Base-by-base conservation (phyloP, 2,329 filamentous ascomycete genomes). In the Arachnopeziza araneosa region DNA sequence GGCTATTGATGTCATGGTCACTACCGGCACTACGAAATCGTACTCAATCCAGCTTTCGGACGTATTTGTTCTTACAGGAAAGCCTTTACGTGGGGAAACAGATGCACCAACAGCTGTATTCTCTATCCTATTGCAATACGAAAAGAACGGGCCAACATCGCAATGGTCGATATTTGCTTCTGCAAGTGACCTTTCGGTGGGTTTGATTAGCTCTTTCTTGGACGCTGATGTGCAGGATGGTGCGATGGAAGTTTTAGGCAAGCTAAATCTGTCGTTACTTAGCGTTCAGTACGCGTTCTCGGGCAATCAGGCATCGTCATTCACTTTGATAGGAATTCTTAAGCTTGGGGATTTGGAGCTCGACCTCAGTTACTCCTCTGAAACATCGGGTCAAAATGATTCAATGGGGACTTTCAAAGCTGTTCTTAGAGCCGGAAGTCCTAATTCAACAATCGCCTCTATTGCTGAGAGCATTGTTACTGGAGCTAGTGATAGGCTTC, bases 281-380 rank as follows among this genome's bases (percentile, higher is more conserved):
- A 24, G 51, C 7, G 26, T 59, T 1, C 8, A 51, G 1, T 59
- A 59, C 48, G 36, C 48, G 8, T 59, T 51, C 21, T 8, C 1
- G 5, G 19, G 7, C 22, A 53, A 53, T 1, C 24, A 49, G 24
- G 59, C 59, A 10, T 52, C 52, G 5, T 50, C 44, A 2, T 56
- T 61, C 24, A 24, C 53, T 2, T 51, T 58, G 14, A 44, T 49
- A 7, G 59, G 30, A 2, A 26, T 56, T 17, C 21, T 61, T 36
- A 56, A 24, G 8, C 54, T 60, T 6, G 58, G 58, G 1, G 54
- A 24, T 1, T 30, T 60, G 50, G 54, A 60, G 50, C 54, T 60
- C 26, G 56, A 56, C 54, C 51, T 60, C 4, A 56, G 54, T 36
- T 60, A 60, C 19, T 14, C 30, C 30, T 32, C 30, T 32, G 7